Evolutionary conservation across 1,284 basidiomycete species (phyloP), one percentile per base, ranked within the genome.

Genomic region (Golubevia pallescens): DNA sequence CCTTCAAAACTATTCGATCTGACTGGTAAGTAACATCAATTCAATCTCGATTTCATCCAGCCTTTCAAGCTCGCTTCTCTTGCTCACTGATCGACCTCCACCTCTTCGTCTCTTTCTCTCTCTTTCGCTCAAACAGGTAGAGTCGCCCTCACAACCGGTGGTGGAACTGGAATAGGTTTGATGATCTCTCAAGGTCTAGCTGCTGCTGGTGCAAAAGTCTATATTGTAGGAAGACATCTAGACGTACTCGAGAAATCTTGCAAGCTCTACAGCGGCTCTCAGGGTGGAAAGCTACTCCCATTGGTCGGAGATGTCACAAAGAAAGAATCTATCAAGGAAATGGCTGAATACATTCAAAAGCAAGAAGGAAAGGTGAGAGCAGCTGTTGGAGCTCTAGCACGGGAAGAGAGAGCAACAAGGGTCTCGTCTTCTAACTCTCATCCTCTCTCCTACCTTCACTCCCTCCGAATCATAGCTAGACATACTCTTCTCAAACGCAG

Each of bases 121-220:
- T 5, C 34, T 38, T 74, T 76, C 53, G 66, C 71, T 52, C 69
- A 73, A 6, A 67, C 63, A 14, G 86, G 78, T 71, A 86, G 84
- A 74, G 86, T 93, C 19, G 91, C 92, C 5, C 85, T 93, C 38
- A 90, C 93, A 34, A 92, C 92, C 0, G 92, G 93, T 55, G 93
- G 92, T 3, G 92, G 91, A 23, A 92, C 91, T 0, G 93, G 93
- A 1, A 93, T 93, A 57, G 86, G 87, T 3, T 85, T 91, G 67
- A 91, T 91, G 90, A 92, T 93, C 65, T 88, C 92, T 3, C 88
- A 89, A 63, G 92, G 91, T 2, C 88, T 94, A 14, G 92, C 92
- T 8, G 89, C 89, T 21, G 92, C 91, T 74, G 92, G 92, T 1
- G 92, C 93, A 14, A 92, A 90, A 71, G 93, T 94, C 14, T 94